Base-by-base conservation (phyloP, 768 basidiomycete species). In the Tubosaeta sp. region DNA sequence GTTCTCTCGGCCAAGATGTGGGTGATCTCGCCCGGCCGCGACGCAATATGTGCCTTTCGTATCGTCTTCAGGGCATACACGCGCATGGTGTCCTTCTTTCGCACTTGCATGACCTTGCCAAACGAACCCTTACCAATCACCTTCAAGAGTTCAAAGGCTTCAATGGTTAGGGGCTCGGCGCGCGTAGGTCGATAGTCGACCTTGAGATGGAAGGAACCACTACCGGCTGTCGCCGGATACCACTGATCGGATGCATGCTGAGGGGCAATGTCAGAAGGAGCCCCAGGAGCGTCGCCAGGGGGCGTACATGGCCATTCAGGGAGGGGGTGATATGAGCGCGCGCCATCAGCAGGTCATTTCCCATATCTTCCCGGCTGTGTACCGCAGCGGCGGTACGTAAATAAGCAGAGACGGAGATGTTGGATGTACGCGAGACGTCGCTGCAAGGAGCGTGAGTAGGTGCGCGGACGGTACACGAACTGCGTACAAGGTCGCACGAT, bases 51-150 rank as follows among this genome's bases (percentile, higher is more conserved):
- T 4, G 95, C 95, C 70, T 99, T 99, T 48, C 94, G 83, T 61
- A 98, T 97, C 3, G 96, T 97, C 76, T 98, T 98, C 62, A 99
- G 77, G 3, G 95, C 95, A 72, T 99, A 99, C 63, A 99, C 89
- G 51, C 96, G 91, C 59, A 91, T 82, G 1, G 96, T 98, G 71
- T 99, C 94, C 73, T 96, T 94, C 75, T 99, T 99, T 48, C 94
- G 87, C 36, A 99, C 95, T 79, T 99, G 95, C 96, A 98, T 98
- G 32, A 95, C 94, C 71, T 99, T 99, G 14, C 96, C 95, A 61
- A 99, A 99, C 53, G 85, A 88, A 11, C 96, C 95, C 71, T 97
- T 97, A 18, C 95, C 94, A 52, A 99, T 95, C 40, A 99, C 95
- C 68, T 94, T 96, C 63, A 99, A 86, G 44, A 99, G 74, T 54